Percentiles rank a stretch among this genome's conserved stretches.
Evolutionary conservation across 2,329 filamentous ascomycete genomes (phyloP).

Genomic region (Paramyrothecium roridum): DNA sequence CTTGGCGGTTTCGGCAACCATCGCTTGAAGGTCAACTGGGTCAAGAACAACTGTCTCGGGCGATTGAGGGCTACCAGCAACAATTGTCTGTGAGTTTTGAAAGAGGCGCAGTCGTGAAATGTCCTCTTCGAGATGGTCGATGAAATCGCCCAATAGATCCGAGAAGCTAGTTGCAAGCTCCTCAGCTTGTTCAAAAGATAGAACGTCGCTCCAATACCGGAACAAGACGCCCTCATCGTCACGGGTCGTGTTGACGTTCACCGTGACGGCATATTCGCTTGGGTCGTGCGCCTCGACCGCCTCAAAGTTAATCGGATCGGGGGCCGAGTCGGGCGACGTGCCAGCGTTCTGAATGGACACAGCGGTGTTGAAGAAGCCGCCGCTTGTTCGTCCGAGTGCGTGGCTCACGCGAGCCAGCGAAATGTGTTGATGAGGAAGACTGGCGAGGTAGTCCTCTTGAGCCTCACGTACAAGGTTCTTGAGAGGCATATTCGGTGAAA

Average conservation of each 20-base stretch:
- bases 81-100: not conserved
- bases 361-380: conserved; percentile 27
- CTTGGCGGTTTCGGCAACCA: not conserved
- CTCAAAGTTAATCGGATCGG: conserved; percentile 6
- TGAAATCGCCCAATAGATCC: conserved; percentile 10
- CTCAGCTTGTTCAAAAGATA: conserved; percentile 12
- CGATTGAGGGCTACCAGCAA: not conserved
- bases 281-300: conserved; percentile 16
- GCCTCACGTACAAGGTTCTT: conserved; percentile 33
- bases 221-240: conserved; percentile 17
- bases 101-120: conserved; percentile 11
- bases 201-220: conserved; percentile 15
- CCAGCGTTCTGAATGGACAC: conserved; percentile 26
- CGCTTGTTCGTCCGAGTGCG: conserved; percentile 15
- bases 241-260: conserved; percentile 22
- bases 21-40: not conserved
- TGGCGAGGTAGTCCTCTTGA: conserved; percentile 40
- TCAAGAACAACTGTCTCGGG: not conserved
- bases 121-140: conserved; percentile 11
- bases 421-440: conserved; percentile 46
- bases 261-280: conserved; percentile 25
- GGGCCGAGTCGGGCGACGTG: not conserved
- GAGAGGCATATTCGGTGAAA: conserved; percentile 17
- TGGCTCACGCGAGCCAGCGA: conserved; percentile 43
- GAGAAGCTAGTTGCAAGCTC: conserved; percentile 12